Percentiles rank a stretch among this genome's conserved stretches.
phyloP scores from a whole-genome alignment of 108 stramenopile genomes.

The Conticribra weissflogii region DNA sequence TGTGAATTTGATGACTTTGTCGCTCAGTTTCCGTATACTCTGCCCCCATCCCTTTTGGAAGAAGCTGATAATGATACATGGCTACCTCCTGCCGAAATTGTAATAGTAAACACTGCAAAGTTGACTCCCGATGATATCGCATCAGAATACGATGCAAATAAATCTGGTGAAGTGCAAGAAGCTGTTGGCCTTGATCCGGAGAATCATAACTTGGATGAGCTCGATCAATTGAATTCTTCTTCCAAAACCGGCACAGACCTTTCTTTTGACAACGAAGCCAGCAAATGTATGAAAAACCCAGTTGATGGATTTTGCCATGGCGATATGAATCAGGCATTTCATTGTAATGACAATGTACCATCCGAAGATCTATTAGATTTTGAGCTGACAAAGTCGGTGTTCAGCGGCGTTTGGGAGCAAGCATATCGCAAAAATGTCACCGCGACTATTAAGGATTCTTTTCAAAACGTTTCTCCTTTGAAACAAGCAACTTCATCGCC shows the following conservation, averaged over 20 bases:
- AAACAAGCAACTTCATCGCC: neutral
- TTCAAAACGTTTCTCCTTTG: neutral
- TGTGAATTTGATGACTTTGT: neutral
- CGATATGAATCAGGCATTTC: neutral
- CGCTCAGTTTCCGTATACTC: slow-evolving; percentile 18
- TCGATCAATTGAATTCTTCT: too few species aligned
- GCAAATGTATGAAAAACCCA: too few species aligned
- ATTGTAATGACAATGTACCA: neutral
- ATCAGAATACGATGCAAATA: neutral
- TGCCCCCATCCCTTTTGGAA: slow-evolving; percentile 28
- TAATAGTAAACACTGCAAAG: neutral
- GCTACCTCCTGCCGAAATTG: slow-evolving; percentile 17
- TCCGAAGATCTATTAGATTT: slow-evolving; percentile 4
- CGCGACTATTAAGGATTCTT: neutral
- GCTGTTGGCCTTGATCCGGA: too few species aligned
- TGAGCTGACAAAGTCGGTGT: slow-evolving; percentile 21
- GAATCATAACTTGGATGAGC: too few species aligned
- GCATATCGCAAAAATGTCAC: slow-evolving; percentile 34
- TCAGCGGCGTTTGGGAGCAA: slow-evolving; percentile 44
- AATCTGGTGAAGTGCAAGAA: neutral
- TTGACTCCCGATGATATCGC: neutral
- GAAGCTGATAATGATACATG: slow-evolving; percentile 40
- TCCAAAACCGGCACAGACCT: too few species aligned
- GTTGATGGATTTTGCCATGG: too few species aligned
- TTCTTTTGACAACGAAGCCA: too few species aligned